phyloP scores from a whole-genome alignment of 148 eudicot genomes.

The Silene uniflora region DNA sequence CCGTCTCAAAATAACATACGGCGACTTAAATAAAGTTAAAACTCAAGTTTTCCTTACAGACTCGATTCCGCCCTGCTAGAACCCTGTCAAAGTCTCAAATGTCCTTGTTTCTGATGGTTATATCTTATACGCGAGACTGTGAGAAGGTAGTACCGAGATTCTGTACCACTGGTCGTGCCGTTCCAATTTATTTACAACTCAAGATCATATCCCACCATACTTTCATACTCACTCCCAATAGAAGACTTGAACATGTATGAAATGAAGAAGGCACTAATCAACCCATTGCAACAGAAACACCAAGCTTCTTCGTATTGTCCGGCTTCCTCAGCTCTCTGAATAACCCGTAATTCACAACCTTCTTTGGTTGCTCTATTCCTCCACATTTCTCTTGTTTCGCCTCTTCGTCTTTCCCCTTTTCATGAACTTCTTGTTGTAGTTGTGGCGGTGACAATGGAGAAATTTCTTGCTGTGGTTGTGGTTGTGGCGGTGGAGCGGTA shows the following conservation, averaged over 20 bases:
- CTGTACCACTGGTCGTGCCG: too few relatives aligned
- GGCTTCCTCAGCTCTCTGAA: conserved; percentile 36
- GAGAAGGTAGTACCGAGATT: too few relatives aligned
- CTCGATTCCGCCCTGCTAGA: too few relatives aligned
- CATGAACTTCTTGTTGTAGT: conserved; percentile 7
- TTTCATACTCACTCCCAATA: background rate
- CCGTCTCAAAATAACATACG: too few relatives aligned
- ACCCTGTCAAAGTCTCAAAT: too few relatives aligned
- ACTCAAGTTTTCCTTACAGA: too few relatives aligned
- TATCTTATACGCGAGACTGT: too few relatives aligned
- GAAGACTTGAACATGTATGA: conserved; percentile 22
- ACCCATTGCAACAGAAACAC: conserved; percentile 26
- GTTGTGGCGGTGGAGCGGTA: background rate
- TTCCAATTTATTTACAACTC: background rate
- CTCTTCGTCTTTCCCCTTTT: background rate
- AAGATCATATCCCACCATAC: background rate
- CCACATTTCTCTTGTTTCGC: background rate
- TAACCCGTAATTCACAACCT: conserved; percentile 12
- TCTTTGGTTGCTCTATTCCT: background rate
- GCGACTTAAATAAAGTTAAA: too few relatives aligned
- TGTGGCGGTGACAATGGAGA: conserved; percentile 9
- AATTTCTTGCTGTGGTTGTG: too few relatives aligned
- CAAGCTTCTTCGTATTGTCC: conserved; percentile 27
- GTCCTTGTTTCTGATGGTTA: too few relatives aligned
- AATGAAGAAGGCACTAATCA: conserved; percentile 32